Conservation (phyloP, 495 filamentous ascomycete species). For the Penicillium steckii region DNA sequence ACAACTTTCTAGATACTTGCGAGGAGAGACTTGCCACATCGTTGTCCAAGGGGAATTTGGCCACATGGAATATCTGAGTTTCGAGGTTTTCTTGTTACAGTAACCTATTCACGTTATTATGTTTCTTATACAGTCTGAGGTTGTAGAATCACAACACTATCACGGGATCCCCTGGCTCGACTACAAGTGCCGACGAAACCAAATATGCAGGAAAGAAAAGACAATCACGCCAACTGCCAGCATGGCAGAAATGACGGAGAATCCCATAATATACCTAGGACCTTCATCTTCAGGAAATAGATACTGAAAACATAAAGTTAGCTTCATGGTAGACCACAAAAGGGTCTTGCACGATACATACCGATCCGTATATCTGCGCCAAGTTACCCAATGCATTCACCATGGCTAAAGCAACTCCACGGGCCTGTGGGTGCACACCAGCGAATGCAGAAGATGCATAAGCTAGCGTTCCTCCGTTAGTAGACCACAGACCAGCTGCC, state of each 20-base stretch:
- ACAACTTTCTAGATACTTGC: no score
- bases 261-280: slow-evolving; percentile 39
- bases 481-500: slow-evolving; percentile 48
- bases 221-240: slow-evolving; percentile 33
- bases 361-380: slow-evolving; percentile 49
- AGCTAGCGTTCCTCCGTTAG: slow-evolving; percentile 42
- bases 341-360: not conserved
- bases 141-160: not conserved
- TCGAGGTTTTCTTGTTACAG: no score
- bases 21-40: no score
- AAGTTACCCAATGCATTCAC: slow-evolving; percentile 51
- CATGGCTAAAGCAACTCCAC: slow-evolving; percentile 46
- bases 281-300: slow-evolving; percentile 34
- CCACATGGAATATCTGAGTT: no score
- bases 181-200: slow-evolving; percentile 21
- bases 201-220: slow-evolving; percentile 28
- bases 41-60: no score
- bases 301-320: no score
- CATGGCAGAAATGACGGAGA: slow-evolving; percentile 40
- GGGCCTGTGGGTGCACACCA: slow-evolving; percentile 23
- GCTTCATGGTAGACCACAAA: not conserved
- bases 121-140: not conserved
- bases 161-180: no score
- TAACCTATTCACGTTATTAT: no score
- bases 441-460: slow-evolving; percentile 45